A percentile compares a stretch with the other conserved stretches of the same genome.
These are phyloP conservation scores for Scenedesmus sp. DNA, from an alignment of 163 green algal species.

Conservation along the genomic window DNA sequence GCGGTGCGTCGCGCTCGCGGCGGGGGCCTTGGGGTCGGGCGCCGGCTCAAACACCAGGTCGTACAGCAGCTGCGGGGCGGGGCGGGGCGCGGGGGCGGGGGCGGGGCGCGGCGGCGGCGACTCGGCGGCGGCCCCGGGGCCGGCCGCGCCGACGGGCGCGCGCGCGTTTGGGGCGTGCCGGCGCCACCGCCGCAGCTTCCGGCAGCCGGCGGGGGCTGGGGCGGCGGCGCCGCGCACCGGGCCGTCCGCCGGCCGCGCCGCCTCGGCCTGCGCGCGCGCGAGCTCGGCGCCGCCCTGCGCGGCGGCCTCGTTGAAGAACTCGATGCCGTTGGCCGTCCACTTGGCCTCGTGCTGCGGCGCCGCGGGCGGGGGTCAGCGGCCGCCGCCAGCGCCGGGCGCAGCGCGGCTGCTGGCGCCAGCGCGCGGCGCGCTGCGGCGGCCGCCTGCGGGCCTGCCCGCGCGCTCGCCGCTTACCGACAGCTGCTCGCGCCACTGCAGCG, in stretches of 20 bases:
- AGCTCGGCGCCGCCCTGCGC: constrained; percentile 33
- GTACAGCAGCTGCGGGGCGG: constrained; percentile 68
- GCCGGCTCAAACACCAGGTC: constrained; percentile 83
- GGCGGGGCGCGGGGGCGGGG: neutral
- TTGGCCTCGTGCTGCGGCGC: constrained; percentile 73
- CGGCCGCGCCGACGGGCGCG: too few species aligned
- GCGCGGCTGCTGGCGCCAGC: neutral
- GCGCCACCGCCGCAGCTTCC: too few species aligned
- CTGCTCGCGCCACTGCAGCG: constrained; percentile 85
- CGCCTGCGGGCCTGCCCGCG: neutral
- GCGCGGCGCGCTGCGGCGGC: neutral
- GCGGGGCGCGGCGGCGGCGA: too few species aligned
- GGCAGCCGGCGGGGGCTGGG: too few species aligned
- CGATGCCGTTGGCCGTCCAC: constrained; percentile 71
- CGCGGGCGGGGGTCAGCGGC: neutral
- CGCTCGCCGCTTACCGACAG: constrained; percentile 61
- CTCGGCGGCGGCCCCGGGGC: too few species aligned
- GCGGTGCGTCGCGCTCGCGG: constrained; percentile 63
- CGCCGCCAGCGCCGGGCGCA: too few species aligned
- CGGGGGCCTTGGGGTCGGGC: constrained; percentile 53
- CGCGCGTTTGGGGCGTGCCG: too few species aligned
- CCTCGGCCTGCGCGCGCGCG: neutral
- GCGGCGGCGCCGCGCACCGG: constrained; percentile 1
- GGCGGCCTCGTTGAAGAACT: constrained; percentile 50
- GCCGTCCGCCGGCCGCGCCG: neutral